These are phyloP conservation scores for Tetrahymena elliotti DNA, from an alignment of 73 alveolate genomes.

Conservation along the genomic window DNA sequence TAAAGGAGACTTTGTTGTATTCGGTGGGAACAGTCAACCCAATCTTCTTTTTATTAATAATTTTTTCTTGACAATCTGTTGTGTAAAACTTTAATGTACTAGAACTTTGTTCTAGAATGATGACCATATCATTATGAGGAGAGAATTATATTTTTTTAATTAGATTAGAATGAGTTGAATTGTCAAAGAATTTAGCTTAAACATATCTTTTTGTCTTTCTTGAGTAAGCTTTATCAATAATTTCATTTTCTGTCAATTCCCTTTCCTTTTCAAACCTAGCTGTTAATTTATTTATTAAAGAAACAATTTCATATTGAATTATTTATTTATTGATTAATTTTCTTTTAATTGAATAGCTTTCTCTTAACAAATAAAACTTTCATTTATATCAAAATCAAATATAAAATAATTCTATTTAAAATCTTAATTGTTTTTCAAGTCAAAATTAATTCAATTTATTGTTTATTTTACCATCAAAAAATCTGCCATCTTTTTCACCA, in stretches of 20 bases:
- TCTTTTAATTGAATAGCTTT: background rate
- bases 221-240: conserved; percentile 58
- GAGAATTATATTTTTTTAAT: conserved; percentile 42
- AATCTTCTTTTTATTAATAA: conserved; percentile 9
- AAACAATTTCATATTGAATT: conserved; percentile 32
- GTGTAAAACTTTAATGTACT: conserved; percentile 52
- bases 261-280: conserved; percentile 36
- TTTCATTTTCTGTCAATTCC: conserved; percentile 53
- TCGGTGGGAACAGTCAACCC: background rate
- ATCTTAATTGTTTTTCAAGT: background rate
- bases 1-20: background rate
- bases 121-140: conserved; percentile 34
- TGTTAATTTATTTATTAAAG: conserved; percentile 27
- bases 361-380: conserved; percentile 32
- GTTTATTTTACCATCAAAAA: conserved; percentile 46
- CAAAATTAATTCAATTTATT: no score
- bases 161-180: conserved; percentile 40
- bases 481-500: conserved; percentile 60
- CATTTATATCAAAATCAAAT: conserved; percentile 40
- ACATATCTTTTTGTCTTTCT: conserved; percentile 49
- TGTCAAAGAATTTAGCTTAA: conserved; percentile 37
- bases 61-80: conserved; percentile 42
- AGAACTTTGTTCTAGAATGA: conserved; percentile 54
- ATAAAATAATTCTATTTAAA: conserved; percentile 20
- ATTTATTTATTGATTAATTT: background rate